Conservation (phyloP, 305 asterid species). For the Fraxinus sp. region DNA sequence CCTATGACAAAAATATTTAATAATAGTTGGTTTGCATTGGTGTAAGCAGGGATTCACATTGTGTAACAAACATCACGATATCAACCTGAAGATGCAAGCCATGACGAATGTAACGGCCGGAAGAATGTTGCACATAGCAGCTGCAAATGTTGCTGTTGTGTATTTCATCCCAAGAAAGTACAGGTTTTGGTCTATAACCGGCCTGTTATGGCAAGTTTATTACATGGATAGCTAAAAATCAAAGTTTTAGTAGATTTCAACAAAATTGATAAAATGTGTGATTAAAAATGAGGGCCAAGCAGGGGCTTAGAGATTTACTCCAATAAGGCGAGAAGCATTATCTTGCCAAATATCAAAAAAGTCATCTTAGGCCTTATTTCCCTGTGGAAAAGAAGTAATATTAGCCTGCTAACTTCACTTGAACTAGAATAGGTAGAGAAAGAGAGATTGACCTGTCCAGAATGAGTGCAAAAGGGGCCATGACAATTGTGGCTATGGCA, state of each 20-base stretch:
- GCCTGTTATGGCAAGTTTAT: constrained; percentile 30
- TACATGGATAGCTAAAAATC: neutral
- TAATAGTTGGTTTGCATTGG: neutral
- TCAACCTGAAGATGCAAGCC: constrained; percentile 62
- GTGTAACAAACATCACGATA: neutral
- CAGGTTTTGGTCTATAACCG: constrained; percentile 54
- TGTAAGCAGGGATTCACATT: neutral
- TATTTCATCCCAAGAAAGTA: constrained; percentile 54
- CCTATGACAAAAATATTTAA: constrained; percentile 16
- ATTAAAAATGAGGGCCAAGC: no score
- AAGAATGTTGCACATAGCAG: constrained; percentile 61
- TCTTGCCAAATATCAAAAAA: constrained; percentile 33
- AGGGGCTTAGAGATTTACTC: constrained; percentile 35
- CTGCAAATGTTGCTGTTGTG: constrained; percentile 65
- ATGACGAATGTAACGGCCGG: constrained; percentile 68
- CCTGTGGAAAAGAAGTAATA: constrained; percentile 27
- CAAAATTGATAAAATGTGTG: no score
- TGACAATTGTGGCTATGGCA: constrained; percentile 70
- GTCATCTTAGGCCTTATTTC: constrained; percentile 51
- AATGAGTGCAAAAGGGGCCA: constrained; percentile 77
- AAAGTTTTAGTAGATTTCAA: no score
- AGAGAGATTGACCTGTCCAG: constrained; percentile 60
- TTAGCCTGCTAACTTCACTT: neutral
- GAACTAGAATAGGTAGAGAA: neutral
- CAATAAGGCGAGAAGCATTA: constrained; percentile 36